phyloP scores from a whole-genome alignment of 768 basidiomycete genomes.

The Rhizopogon rudus region DNA sequence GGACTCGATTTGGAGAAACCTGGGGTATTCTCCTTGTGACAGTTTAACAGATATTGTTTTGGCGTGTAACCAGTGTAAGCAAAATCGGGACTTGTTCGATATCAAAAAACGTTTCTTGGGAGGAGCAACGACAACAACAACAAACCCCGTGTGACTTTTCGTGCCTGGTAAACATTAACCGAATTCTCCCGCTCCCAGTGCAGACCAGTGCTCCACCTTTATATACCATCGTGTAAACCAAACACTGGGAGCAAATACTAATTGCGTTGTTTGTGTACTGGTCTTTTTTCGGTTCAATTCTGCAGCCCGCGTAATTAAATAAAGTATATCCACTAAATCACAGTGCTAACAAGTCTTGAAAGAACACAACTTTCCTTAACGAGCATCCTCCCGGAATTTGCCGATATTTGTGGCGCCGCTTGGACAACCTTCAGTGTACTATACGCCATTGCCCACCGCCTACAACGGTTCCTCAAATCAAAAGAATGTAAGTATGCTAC shows the following conservation, averaged over 20 bases:
- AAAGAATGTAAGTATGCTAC: conserved; percentile 17
- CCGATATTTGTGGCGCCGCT: conserved; percentile 13
- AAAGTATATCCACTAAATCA: too few relatives aligned
- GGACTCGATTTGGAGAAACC: not conserved
- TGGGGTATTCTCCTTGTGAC: conserved; percentile 6
- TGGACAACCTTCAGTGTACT: not conserved
- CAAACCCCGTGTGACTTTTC: conserved; percentile 23
- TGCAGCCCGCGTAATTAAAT: too few relatives aligned
- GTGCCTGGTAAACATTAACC: conserved; percentile 7
- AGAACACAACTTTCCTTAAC: too few relatives aligned
- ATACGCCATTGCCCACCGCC: conserved; percentile 14
- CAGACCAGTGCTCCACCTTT: too few relatives aligned
- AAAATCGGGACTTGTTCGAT: conserved; percentile 26
- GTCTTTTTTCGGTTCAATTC: too few relatives aligned
- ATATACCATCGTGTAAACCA: too few relatives aligned
- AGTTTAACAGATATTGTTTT: conserved; percentile 19
- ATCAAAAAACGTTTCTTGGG: conserved; percentile 25
- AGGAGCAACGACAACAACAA: conserved; percentile 9
- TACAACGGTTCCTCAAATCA: conserved; percentile 13
- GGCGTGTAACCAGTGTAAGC: conserved; percentile 19
- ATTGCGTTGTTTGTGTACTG: too few relatives aligned
- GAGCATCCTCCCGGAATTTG: not conserved
- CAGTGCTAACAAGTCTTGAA: too few relatives aligned
- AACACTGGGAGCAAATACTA: too few relatives aligned
- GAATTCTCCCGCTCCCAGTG: not conserved